Evolutionary conservation across 1,139 yeast species (phyloP), one percentile per base, ranked within the genome.

Genomic region (Debaryomycetaceae sp.): DNA sequence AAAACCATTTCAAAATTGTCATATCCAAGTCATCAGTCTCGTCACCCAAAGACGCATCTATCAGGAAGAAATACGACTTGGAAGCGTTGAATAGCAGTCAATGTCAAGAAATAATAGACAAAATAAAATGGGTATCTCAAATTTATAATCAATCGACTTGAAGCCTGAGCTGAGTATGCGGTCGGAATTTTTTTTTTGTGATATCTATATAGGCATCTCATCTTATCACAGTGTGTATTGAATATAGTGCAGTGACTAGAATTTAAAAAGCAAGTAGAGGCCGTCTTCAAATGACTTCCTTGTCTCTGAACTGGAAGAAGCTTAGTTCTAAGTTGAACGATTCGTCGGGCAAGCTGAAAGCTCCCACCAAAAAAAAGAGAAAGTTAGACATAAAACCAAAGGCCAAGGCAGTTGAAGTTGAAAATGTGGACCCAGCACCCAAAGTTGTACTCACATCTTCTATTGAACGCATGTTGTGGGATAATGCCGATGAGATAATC

Each of bases 1-100:
- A 95, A 0, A 77, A 78, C 36, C 86, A 87, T 57, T 89, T 93
- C 67, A 90, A 91, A 60, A 80, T 93, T 17, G 84, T 88, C 14
- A 83, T 91, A n/a, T 72, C 77, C 58, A 87, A 88, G 59, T 68
- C 56, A n/a, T 50, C 51, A 14, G 75, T 78, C 5, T 67, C 67
- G 1, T 62, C 60, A 40, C 47, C 54, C 1, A 58, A 58, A 41
- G 55, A 52, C 22, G 39, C 51, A 31, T 55, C 59, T 0, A 48
- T 67, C 6, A 66, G 71, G 46, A 91, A 93, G 63, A 80, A 95
- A 55, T 93, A 91, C 59, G 95, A 89, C 55, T 76, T 93, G 49
- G 97, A 91, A 56, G 95, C 97, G 0, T 72, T 73, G 5, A 79
- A 75, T 42, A 70, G 75, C 0, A 62, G 65, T 2, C 87, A 86